A percentile compares a stretch with the other conserved stretches of the same genome.
These are phyloP conservation scores for Penicillium flavigenum DNA, from an alignment of 495 filamentous ascomycete species.

Conservation along the genomic window DNA sequence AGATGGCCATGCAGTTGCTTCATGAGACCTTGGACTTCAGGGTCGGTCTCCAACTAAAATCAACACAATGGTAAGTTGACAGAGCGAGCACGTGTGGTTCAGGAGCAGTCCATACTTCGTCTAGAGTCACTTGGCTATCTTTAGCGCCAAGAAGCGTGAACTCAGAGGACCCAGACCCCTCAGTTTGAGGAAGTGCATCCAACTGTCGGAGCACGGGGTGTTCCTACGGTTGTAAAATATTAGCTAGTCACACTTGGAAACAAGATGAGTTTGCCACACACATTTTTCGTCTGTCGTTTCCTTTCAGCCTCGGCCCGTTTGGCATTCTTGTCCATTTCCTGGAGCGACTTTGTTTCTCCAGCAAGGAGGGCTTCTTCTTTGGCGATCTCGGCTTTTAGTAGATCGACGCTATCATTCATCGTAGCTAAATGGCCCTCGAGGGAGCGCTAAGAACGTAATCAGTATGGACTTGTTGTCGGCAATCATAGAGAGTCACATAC, in stretches of 20 bases:
- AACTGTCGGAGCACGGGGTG: constrained; percentile 44
- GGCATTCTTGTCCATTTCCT: constrained; percentile 55
- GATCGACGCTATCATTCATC: constrained; percentile 51
- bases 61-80: constrained; percentile 4
- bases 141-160: constrained; percentile 31
- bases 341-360: constrained; percentile 48
- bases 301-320: constrained; percentile 47
- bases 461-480: constrained; percentile 4
- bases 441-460: constrained; percentile 35
- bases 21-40: constrained; percentile 35
- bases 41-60: constrained; percentile 42
- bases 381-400: constrained; percentile 54
- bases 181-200: constrained; percentile 21
- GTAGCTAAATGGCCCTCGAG: constrained; percentile 55
- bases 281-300: constrained; percentile 49
- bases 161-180: constrained; percentile 22
- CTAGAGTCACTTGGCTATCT: constrained; percentile 25
- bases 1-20: constrained; percentile 55
- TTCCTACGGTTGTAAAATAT: constrained; percentile 29
- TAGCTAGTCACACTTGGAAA: not conserved
- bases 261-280: constrained; percentile 18
- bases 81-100: constrained; percentile 1
- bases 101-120: constrained; percentile 30
- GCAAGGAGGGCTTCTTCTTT: constrained; percentile 53
- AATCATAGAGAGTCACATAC: constrained; percentile 27